Evolutionary conservation across 2,329 filamentous ascomycete genomes (phyloP), one percentile per base, ranked within the genome.

Genomic region (Sporothrix pallida): DNA sequence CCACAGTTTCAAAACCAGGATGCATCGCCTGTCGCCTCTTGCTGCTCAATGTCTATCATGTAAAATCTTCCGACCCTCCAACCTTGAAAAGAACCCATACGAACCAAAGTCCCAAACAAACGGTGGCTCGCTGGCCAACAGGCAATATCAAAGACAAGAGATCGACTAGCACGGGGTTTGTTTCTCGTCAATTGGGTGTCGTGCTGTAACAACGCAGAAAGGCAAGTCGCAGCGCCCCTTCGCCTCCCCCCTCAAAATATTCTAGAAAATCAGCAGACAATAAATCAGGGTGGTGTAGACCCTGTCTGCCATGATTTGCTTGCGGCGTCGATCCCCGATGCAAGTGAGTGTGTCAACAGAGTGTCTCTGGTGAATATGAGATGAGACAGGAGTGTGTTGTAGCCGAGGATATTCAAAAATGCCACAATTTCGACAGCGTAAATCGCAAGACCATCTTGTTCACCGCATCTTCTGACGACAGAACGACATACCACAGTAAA

Each of bases 61-160:
- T 44, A 63, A 67, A 67, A 67, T 67, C 20, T 67, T 48, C 62
- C 62, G 62, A 48, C 62, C 42, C 42, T 67, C 62, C 42, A 48
- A 13, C 13, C 17, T 20, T 20, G 17, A 13, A 44, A 63, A 63
- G 44, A 17, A 42, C 20, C 60, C 37, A 63, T n/a, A n/a, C 23
- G 44, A 37, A 46, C 7, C 31, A 37, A 63, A 63, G 31, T n/a
- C 20, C 60, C 37, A 63, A 42, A 9, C 23, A 63, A 37, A 46
- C 7, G 60, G 31, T 20, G 37, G 60, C 56, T 60, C 56, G n/a
- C 56, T 23, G 17, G 60, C 37, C 31, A 63, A 44, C 62, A 26
- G 7, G 1, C 17, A 56, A 23, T 20, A 17, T 23, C 4, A 17
- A 31, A 9, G 13, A n/a, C 23, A 46, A 46, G 52, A 52, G 65